A percentile compares a stretch with the other conserved stretches of the same genome.
Evolutionary conservation across 371 early-diverging fungal genomes (phyloP).

Genomic region (Rhizomucor pusillus): DNA sequence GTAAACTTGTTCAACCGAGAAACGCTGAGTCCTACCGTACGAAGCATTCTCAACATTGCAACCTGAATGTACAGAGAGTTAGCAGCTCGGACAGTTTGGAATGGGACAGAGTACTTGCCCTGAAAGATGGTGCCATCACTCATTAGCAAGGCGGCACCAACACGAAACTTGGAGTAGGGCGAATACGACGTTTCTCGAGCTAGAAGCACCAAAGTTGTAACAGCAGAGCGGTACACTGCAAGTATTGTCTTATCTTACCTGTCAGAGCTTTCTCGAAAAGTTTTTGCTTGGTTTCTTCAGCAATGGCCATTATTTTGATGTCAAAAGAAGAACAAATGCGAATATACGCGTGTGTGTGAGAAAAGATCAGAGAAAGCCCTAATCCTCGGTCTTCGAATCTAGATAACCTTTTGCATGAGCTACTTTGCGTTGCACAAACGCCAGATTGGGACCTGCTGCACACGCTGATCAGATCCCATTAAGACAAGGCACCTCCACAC

Average conservation of each 20-base stretch:
- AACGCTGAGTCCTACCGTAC: slow-evolving; percentile 71
- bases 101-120: slow-evolving; percentile 33
- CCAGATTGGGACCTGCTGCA: no score
- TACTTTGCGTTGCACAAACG: no score
- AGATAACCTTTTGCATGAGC: no score
- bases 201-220: slow-evolving; percentile 11
- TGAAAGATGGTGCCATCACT: slow-evolving; percentile 60
- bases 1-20: no score
- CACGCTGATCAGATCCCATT: no score
- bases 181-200: slow-evolving; percentile 62
- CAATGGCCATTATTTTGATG: neutral
- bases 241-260: slow-evolving; percentile 2
- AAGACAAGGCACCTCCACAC: no score
- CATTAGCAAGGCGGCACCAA: slow-evolving; percentile 75
- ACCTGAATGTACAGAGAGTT: slow-evolving; percentile 42
- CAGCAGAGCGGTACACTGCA: neutral
- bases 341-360: no score
- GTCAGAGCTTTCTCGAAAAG: slow-evolving; percentile 11
- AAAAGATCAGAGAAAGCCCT: no score
- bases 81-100: neutral
- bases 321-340: no score
- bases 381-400: no score
- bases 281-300: slow-evolving; percentile 5
- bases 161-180: slow-evolving; percentile 84
- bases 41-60: slow-evolving; percentile 85